These are phyloP conservation scores for Adansonia rubrostipa DNA, from an alignment of 441 rosid genomes.

Conservation along the genomic window DNA sequence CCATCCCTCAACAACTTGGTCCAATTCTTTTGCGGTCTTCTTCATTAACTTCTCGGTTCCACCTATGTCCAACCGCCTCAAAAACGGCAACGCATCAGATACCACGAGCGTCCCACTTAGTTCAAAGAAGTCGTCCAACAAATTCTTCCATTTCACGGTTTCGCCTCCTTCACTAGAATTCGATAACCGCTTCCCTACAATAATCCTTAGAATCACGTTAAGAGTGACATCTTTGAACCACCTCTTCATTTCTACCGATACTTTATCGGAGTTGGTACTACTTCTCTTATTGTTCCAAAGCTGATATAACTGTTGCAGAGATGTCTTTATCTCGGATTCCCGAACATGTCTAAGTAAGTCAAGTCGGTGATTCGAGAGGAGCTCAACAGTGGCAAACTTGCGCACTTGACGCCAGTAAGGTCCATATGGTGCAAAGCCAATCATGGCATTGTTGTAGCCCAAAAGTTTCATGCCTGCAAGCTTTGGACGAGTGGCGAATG, in stretches of 20 bases:
- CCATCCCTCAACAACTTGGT: constrained; percentile 29
- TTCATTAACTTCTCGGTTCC: constrained; percentile 38
- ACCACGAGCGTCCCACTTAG: constrained; percentile 28
- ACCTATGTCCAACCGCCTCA: constrained; percentile 46
- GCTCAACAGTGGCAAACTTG: constrained; percentile 39
- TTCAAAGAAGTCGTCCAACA: constrained; percentile 22
- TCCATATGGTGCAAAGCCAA: constrained; percentile 41
- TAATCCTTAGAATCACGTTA: constrained; percentile 31
- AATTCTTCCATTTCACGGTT: constrained; percentile 4
- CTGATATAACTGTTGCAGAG: constrained; percentile 25
- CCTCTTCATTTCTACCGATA: constrained; percentile 39
- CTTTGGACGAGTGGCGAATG: constrained; percentile 37
- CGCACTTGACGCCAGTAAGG: constrained; percentile 48
- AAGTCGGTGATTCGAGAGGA: constrained; percentile 46
- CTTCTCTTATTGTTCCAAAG: constrained; percentile 25
- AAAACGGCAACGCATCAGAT: constrained; percentile 40
- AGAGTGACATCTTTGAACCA: constrained; percentile 39
- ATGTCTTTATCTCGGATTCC: constrained; percentile 30
- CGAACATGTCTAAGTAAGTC: constrained; percentile 34
- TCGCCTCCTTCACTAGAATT: not conserved
- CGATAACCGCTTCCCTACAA: constrained; percentile 32
- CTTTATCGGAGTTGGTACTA: not conserved
- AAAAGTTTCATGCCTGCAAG: constrained; percentile 20
- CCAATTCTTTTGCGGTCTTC: constrained; percentile 32
- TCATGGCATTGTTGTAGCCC: constrained; percentile 37